Evolutionary conservation across 2,329 filamentous ascomycete genomes (phyloP), one percentile per base, ranked within the genome.

Genomic region (Fusarium coffeatum): DNA sequence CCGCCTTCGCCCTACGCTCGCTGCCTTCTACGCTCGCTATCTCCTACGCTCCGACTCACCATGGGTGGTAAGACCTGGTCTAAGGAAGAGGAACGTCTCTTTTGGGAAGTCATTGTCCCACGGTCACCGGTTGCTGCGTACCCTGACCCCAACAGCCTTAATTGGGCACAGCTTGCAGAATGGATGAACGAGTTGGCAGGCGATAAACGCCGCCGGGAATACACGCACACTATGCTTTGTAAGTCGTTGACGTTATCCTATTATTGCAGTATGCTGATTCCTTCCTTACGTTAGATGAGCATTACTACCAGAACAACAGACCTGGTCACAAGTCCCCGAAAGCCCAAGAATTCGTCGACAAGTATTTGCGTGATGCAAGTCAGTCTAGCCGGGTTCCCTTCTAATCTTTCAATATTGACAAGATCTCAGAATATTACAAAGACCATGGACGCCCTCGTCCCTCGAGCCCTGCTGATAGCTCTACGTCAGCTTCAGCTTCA

Each of bases 61-160:
- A 86, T 88, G 85, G 84, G 82, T 8, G 85, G 85, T 25, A 86
- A 82, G 65, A 76, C 82, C 8, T 88, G 86, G 86, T 81, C 83
- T 1, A 60, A 60, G 0, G 74, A 80, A 2, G 86, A 88, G 64
- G 86, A 88, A 74, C 58, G 71, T 2, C 76, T 82, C 66, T 87
- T 87, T 71, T 88, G 86, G 86, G 75, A 75, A 11, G 66, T 69
- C 5, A 73, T 81, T 27, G 72, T 85, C 2, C 77, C 80, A 1
- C 71, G 75, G 9, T 84, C 82, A 0, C 73, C 77, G 4, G 81
- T 79, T 55, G 74, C 76, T 32, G 72, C 75, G 8, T 72, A 72
- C 30, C 61, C 67, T 8, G 11, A 27, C 12, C 30, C 32, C 7
- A 23, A 37, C 12, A 25, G 16, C 18, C n/a, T 76, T 23, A 78